Evolutionary conservation across 176 grass and related monocot species (phyloP).

Genomic region (Cenchrus americanus): DNA sequence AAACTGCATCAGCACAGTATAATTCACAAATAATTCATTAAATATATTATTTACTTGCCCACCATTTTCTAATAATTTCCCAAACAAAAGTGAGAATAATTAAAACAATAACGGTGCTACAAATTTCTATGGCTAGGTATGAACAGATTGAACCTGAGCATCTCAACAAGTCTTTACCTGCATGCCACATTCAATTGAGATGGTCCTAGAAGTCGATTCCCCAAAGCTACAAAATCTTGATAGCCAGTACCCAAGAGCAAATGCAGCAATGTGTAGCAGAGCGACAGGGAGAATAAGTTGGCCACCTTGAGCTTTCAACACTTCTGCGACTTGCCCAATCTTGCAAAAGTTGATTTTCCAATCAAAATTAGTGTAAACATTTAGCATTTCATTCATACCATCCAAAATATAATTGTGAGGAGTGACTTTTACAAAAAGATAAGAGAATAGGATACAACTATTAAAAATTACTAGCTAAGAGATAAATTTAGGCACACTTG

Average conservation of each 20-base stretch:
- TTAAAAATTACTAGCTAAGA: neutral
- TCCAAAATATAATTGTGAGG: too few species aligned
- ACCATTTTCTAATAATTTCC: slow-evolving; percentile 20
- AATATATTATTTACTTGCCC: slow-evolving; percentile 12
- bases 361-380: slow-evolving; percentile 24
- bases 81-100: slow-evolving; percentile 34
- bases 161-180: slow-evolving; percentile 61
- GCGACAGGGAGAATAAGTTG: slow-evolving; percentile 87
- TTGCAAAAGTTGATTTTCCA: slow-evolving; percentile 33
- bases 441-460: neutral
- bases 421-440: neutral
- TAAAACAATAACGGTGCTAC: slow-evolving; percentile 1
- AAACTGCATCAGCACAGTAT: neutral
- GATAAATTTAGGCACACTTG: slow-evolving; percentile 17
- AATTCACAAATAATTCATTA: neutral
- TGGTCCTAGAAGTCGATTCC: slow-evolving; percentile 91
- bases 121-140: slow-evolving; percentile 28
- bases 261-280: slow-evolving; percentile 81
- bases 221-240: slow-evolving; percentile 74
- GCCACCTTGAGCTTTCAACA: slow-evolving; percentile 81
- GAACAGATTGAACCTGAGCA: slow-evolving; percentile 32
- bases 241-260: slow-evolving; percentile 84
- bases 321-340: slow-evolving; percentile 96
- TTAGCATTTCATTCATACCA: too few species aligned
- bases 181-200: slow-evolving; percentile 99